Evolutionary conservation across 2,329 filamentous ascomycete genomes (phyloP), one percentile per base, ranked within the genome.

Genomic region (Fusarium mangiferae): DNA sequence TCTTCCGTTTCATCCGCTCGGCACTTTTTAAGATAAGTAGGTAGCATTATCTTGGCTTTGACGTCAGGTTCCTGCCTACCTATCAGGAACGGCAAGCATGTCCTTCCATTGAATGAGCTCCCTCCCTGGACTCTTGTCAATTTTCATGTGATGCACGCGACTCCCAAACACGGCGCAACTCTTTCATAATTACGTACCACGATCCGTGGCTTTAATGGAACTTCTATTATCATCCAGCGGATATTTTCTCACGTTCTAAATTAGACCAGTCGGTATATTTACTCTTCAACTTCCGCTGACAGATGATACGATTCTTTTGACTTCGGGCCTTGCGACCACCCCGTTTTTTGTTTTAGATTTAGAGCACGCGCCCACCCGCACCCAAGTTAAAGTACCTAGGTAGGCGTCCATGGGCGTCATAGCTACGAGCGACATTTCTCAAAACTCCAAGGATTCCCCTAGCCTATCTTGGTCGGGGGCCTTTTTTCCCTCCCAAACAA

Each of bases 61-160:
- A 78, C 76, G 75, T 76, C 74, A 76, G 69, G 71, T 69, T 48
- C 73, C 71, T 78, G 71, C 74, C 74, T 76, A 69, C 72, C 74
- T 76, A 78, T 77, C 74, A 78, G 76, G 75, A 42, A 77, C 75
- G 11, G 24, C 56, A 46, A 44, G 63, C 61, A 75, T 77, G 74
- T 74, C 69, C 65, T 67, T 72, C 69, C 65, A 66, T 56, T 22
- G 24, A 45, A 49, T 48, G 56, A 62, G 49, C 51, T 49, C 38
- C 38, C 42, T 66, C 38, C 49, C 26, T 52, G 9, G 22, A 44
- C 22, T 28, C 18, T 45, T n/a, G 35, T 28, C 38, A 59, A n/a
- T 66, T 71, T 68, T 60, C 67, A 74, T 72, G 67, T 70, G 73
- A 74, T 71, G 33, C 41, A 42, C 57, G 42, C 46, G 36, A 59